Conservation (phyloP, 352 stramenopile genomes). For the Phytophthora pinifolia region DNA sequence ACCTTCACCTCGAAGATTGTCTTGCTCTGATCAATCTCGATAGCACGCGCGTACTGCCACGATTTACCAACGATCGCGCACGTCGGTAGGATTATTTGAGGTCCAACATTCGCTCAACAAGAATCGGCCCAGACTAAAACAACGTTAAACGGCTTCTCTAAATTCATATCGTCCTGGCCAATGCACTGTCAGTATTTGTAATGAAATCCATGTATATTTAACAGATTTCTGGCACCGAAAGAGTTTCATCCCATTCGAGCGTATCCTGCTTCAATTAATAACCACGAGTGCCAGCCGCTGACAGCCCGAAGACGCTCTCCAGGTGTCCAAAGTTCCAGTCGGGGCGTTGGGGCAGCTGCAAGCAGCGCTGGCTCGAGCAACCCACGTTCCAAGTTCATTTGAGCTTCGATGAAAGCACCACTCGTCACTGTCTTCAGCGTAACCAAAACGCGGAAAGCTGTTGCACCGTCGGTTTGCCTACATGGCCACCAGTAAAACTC, state of each 20-base stretch:
- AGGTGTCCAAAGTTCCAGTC: constrained; percentile 23
- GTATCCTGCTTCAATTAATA: constrained; percentile 18
- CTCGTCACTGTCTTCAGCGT: constrained; percentile 11
- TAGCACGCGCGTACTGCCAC: too few relatives aligned
- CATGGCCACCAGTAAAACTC: constrained; percentile 31
- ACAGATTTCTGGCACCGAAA: too few relatives aligned
- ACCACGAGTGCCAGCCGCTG: constrained; percentile 18
- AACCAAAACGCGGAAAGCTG: constrained; percentile 16
- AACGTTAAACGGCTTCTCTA: too few relatives aligned
- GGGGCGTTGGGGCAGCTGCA: constrained; percentile 4
- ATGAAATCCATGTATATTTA: too few relatives aligned
- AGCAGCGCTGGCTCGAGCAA: constrained; percentile 11
- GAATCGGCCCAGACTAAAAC: too few relatives aligned
- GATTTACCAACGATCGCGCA: too few relatives aligned
- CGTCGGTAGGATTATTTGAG: too few relatives aligned
- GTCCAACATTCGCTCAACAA: too few relatives aligned
- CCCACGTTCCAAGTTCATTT: constrained; percentile 19
- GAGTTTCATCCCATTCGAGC: constrained; percentile 9
- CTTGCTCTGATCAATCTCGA: too few relatives aligned
- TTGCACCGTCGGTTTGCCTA: background rate
- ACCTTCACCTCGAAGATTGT: too few relatives aligned
- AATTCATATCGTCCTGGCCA: too few relatives aligned
- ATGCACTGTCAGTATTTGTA: too few relatives aligned
- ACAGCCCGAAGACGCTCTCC: constrained; percentile 23
- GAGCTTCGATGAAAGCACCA: constrained; percentile 15